Percentiles rank a stretch among this genome's conserved stretches.
These are phyloP conservation scores for Penicillium brasilianum DNA, from an alignment of 2,329 filamentous ascomycete species.

Conservation along the genomic window DNA sequence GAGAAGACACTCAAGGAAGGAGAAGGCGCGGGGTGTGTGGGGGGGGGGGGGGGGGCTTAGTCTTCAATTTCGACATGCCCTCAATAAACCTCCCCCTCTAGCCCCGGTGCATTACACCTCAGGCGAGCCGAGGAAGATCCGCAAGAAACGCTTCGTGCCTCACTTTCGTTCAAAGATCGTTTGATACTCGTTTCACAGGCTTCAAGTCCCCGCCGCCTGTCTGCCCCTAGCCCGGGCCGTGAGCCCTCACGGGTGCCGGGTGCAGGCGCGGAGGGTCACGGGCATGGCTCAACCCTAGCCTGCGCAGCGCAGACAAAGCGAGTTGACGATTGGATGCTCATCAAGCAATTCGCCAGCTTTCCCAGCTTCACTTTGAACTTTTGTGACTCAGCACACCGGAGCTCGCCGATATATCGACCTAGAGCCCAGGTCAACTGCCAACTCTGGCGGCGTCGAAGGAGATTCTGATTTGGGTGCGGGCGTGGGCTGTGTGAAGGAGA, in stretches of 20 bases:
- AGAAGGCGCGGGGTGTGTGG: background rate
- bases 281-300: background rate
- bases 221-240: background rate
- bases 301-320: background rate
- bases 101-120: background rate
- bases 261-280: background rate
- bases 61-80: background rate
- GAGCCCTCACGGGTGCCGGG: background rate
- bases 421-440: background rate
- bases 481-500: background rate
- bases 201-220: background rate
- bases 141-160: background rate
- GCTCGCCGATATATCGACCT: constrained; percentile 3
- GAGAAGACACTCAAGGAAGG: background rate
- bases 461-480: constrained; percentile 9
- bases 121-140: background rate
- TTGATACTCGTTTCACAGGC: constrained; percentile 3
- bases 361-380: too few relatives aligned
- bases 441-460: background rate
- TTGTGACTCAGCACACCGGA: constrained; percentile 1
- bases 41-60: too few relatives aligned
- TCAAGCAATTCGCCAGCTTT: background rate
- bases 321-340: background rate
- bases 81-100: background rate
- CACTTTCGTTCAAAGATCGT: background rate